Base-by-base conservation (phyloP, 805 yeast genomes). In the Saturnispora sanitii region DNA sequence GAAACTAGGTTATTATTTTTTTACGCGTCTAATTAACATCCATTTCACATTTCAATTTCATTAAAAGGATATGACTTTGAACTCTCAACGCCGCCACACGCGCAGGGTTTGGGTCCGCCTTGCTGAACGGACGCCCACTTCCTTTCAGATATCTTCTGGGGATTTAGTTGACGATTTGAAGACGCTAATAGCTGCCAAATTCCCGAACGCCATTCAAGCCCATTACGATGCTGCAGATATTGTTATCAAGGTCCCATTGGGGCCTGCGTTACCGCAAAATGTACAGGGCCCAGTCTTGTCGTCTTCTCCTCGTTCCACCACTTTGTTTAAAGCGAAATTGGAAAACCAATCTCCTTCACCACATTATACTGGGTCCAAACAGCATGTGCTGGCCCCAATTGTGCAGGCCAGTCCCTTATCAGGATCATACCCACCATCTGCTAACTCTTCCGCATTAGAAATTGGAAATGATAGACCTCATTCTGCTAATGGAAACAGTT, bases 101-200 rank as follows among this genome's bases (percentile, higher is more conserved):
- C 60, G 64, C 48, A 54, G 84, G 37, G 68, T 77, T 1, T 77
- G 84, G 84, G 71, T 77, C 5, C 68, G 59, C 40, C 58, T 69
- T 31, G 61, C 65, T 0, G 58, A 61, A 18, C 75, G 75, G 2
- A 68, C 67, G 15, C 82, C 96, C 3, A 84, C 95, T 0, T 73
- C 94, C 1, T 60, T 88, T 6, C 55, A 67, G 43, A 80, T 83
- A 16, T 65, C 67, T 15, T 75, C 75, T 23, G 54, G 58, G 17
- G 90, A 83, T 53, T 69, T 87, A 1, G 71, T 88, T 4, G 97
- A 88, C 57, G 95, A 90, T 58, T 64, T 88, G 50, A 88, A 88
- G 53, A 62, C 69, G 9, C 69, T 75, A 44, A 69, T 88, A 1
- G 58, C 78, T 28, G 62, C 62, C 34, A 82, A 79, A 50, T 82